These are phyloP conservation scores for Nadsonia commutata DNA, from an alignment of 1,139 yeast species.

Conservation along the genomic window DNA sequence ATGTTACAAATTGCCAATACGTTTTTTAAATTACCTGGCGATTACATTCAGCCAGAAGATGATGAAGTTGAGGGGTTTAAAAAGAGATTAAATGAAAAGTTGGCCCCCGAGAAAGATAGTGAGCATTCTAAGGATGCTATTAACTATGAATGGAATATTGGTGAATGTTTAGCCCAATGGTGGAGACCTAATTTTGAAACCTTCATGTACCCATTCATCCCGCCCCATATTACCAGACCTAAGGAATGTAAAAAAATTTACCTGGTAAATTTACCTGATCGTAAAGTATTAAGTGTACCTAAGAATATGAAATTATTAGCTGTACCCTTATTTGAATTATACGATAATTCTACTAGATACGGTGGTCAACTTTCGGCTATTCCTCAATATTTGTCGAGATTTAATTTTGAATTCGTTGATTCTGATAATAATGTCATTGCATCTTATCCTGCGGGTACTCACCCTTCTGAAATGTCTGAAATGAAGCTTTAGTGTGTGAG, in stretches of 20 bases:
- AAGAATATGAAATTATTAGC: conserved; percentile 22
- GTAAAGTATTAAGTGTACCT: conserved; percentile 19
- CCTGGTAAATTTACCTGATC: conserved; percentile 20
- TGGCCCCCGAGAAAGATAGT: conserved; percentile 13
- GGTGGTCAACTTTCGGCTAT: conserved; percentile 22
- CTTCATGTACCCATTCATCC: conserved; percentile 25
- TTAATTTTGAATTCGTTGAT: conserved; percentile 21
- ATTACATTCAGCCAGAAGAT: conserved; percentile 20
- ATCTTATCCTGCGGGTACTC: conserved; percentile 7
- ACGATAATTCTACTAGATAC: conserved; percentile 22
- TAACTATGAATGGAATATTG: conserved; percentile 20
- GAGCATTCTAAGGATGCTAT: conserved; percentile 10
- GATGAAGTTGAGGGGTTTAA: conserved; percentile 20
- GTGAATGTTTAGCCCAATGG: conserved; percentile 26
- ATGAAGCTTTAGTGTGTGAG: no score
- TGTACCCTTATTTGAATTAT: conserved; percentile 23
- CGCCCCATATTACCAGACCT: conserved; percentile 24
- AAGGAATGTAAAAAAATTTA: conserved; percentile 25
- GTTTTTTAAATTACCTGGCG: conserved; percentile 25
- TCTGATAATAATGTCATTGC: conserved; percentile 17
- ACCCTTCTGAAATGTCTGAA: conserved; percentile 1
- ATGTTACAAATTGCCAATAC: conserved; percentile 21
- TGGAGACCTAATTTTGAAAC: conserved; percentile 26
- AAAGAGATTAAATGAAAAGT: conserved; percentile 17
- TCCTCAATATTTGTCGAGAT: conserved; percentile 22